phyloP scores from a whole-genome alignment of 768 basidiomycete species.

The Gymnopilus junonius region DNA sequence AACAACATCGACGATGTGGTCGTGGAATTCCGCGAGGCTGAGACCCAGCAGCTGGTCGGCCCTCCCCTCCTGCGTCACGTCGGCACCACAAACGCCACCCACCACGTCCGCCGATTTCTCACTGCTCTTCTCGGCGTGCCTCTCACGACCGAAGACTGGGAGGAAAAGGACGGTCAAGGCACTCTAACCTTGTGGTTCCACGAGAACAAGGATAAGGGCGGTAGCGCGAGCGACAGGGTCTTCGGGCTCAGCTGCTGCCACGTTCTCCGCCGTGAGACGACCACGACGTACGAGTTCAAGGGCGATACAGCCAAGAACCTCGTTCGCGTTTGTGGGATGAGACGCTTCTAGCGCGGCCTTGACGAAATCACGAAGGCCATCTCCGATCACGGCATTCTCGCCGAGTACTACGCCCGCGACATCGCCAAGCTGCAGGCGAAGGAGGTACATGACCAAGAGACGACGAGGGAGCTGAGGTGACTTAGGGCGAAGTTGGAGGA shows the following conservation, averaged over 20 bases:
- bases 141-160: slow-evolving; percentile 25
- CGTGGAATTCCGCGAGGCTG: slow-evolving; percentile 43
- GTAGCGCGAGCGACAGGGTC: slow-evolving; percentile 24
- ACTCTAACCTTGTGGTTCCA: slow-evolving; percentile 25
- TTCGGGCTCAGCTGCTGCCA: slow-evolving; percentile 28
- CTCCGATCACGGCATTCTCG: slow-evolving; percentile 10
- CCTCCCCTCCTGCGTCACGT: slow-evolving; percentile 26
- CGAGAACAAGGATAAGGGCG: slow-evolving; percentile 16
- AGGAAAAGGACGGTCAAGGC: slow-evolving; percentile 29
- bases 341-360: too few relatives aligned
- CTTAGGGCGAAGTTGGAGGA: slow-evolving; percentile 3
- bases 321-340: too few relatives aligned
- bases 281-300: neutral
- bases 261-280: slow-evolving; percentile 21
- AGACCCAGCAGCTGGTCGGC: slow-evolving; percentile 26
- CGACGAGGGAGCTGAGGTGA: slow-evolving; percentile 10
- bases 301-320: neutral
- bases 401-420: neutral
- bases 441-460: slow-evolving; percentile 14
- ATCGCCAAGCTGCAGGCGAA: slow-evolving; percentile 23
- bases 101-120: slow-evolving; percentile 33
- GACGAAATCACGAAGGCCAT: slow-evolving; percentile 29
- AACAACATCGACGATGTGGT: slow-evolving; percentile 36
- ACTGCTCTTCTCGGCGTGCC: slow-evolving; percentile 39
- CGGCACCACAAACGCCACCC: slow-evolving; percentile 29